Percentiles rank a stretch among this genome's conserved stretches.
Evolutionary conservation across 192 early-diverging fungal genomes (phyloP).

Genomic region (Coemansia sp.): DNA sequence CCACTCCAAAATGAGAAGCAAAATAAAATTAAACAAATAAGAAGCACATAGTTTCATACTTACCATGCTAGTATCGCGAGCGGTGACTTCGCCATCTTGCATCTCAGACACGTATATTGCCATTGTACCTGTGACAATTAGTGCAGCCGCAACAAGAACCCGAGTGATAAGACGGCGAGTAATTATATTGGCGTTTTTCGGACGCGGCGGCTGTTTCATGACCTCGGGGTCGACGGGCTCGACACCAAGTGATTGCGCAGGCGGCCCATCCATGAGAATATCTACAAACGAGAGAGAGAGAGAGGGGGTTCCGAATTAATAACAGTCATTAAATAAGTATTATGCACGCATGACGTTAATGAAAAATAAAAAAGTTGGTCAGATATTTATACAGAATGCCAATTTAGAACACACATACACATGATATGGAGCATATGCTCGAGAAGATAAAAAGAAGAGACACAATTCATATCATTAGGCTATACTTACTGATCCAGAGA

Average conservation of each 20-base stretch:
- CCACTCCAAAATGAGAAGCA: too few relatives aligned
- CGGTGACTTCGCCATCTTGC: constrained; percentile 67
- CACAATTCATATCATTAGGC: not conserved
- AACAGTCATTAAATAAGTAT: not conserved
- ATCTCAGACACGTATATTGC: constrained; percentile 77
- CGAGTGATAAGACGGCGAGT: constrained; percentile 68
- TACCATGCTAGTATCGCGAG: constrained; percentile 89
- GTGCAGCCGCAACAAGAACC: constrained; percentile 73
- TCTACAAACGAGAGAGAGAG: constrained; percentile 55
- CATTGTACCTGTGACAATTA: constrained; percentile 86
- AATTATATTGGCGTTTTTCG: constrained; percentile 77
- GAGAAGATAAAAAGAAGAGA: not conserved
- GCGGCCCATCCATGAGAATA: constrained; percentile 97
- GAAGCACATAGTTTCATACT: constrained; percentile 11
- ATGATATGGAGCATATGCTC: not conserved
- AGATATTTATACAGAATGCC: not conserved
- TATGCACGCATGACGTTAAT: not conserved
- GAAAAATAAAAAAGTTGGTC: not conserved
- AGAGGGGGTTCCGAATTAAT: constrained; percentile 1
- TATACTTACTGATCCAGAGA: constrained; percentile 90
- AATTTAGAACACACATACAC: not conserved
- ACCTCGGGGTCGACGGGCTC: constrained; percentile 90
- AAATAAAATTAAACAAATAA: not conserved
- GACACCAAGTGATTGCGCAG: constrained; percentile 95
- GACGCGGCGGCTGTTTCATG: constrained; percentile 84